phyloP scores from a whole-genome alignment of 78 protist genomes.

The Isochrysis galbana region DNA sequence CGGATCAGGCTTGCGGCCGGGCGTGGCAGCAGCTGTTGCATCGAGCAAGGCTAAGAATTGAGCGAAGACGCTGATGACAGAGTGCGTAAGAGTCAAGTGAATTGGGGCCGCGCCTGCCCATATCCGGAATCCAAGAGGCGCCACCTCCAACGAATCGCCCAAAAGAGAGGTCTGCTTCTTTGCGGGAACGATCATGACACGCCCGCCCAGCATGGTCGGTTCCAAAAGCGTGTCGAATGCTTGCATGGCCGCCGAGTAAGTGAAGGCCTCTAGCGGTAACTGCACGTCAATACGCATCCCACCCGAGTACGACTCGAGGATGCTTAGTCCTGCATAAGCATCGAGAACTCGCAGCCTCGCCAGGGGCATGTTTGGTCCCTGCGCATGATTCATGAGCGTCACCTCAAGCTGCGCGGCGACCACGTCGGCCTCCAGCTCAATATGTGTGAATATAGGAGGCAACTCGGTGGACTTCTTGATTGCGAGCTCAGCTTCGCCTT shows the following conservation, averaged over 20 bases:
- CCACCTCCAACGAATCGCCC: not conserved
- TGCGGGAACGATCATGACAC: not conserved
- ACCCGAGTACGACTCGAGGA: not conserved
- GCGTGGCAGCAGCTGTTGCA: not conserved
- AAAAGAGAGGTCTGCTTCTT: not conserved
- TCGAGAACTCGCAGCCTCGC: not conserved
- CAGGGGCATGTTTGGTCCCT: not conserved
- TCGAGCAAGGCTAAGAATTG: too few species aligned
- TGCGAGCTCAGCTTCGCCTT: not conserved
- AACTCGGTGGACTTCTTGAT: not conserved
- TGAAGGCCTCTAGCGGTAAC: not conserved
- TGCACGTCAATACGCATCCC: not conserved
- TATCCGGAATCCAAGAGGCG: not conserved
- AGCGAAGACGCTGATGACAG: not conserved
- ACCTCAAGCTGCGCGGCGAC: not conserved
- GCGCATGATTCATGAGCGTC: not conserved
- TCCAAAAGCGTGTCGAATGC: not conserved
- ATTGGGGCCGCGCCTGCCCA: not conserved
- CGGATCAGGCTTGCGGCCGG: not conserved
- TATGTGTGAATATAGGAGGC: not conserved
- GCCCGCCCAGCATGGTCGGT: not conserved
- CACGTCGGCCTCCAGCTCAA: not conserved
- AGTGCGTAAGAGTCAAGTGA: not conserved
- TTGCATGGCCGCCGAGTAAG: not conserved
- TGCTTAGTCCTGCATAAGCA: not conserved